These are phyloP conservation scores for Pythium sp. DNA, from an alignment of 352 stramenopile genomes.

Conservation along the genomic window DNA sequence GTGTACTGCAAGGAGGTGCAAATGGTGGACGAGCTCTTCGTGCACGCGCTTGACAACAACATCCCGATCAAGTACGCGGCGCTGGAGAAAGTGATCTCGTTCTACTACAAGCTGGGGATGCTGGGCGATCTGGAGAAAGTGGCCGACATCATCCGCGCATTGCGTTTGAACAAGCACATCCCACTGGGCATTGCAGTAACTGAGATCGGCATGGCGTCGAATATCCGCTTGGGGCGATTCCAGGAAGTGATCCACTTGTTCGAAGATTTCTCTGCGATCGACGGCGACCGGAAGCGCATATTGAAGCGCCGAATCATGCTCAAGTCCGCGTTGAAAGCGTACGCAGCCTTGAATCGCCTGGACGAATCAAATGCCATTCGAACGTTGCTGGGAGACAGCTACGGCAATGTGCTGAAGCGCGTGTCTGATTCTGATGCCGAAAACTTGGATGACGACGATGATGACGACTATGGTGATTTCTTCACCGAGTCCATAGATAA, in stretches of 20 bases:
- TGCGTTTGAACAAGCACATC: conserved; percentile 77
- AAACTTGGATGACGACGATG: conserved; percentile 21
- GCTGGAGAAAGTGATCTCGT: conserved; percentile 65
- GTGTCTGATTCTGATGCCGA: conserved; percentile 4
- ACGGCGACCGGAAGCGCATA: conserved; percentile 61
- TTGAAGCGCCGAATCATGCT: conserved; percentile 60
- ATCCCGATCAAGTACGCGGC: conserved; percentile 79
- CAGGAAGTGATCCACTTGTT: conserved; percentile 69
- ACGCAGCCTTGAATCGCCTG: conserved; percentile 40
- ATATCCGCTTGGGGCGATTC: conserved; percentile 49
- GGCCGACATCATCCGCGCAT: conserved; percentile 54
- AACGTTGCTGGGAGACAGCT: conserved; percentile 37
- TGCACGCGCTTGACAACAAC: conserved; percentile 52
- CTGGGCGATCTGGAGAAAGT: conserved; percentile 58
- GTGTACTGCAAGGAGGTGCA: conserved; percentile 44
- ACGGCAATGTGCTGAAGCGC: conserved; percentile 27
- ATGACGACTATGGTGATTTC: conserved; percentile 20
- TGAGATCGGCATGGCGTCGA: conserved; percentile 74
- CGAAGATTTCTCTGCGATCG: conserved; percentile 63
- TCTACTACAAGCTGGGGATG: conserved; percentile 66
- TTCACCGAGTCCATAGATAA: conserved; percentile 24
- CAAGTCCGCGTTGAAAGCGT: conserved; percentile 50
- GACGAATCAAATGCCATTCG: conserved; percentile 69
- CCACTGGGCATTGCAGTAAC: conserved; percentile 66
- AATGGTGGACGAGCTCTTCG: conserved; percentile 61